A percentile compares a stretch with the other conserved stretches of the same genome.
phyloP scores from a whole-genome alignment of 495 filamentous ascomycete species.

The Xylaria longipes region DNA sequence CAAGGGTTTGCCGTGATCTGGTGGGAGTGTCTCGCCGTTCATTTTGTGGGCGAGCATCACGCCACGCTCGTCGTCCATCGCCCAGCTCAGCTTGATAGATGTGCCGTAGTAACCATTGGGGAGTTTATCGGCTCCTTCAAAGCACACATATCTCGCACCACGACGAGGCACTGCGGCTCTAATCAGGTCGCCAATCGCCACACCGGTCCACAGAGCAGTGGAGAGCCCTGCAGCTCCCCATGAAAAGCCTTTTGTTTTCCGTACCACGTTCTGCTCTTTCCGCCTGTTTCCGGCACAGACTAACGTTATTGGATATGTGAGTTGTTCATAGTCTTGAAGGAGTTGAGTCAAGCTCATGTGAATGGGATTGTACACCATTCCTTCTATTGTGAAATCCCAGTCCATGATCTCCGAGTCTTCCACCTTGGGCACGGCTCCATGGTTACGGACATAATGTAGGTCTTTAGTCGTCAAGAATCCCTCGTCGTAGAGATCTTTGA shows the following conservation, averaged over 20 bases:
- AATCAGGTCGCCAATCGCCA: slow-evolving; percentile 76
- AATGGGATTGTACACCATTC: slow-evolving; percentile 81
- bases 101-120: slow-evolving; percentile 94
- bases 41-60: slow-evolving; percentile 92
- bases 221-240: slow-evolving; percentile 93
- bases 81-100: slow-evolving; percentile 87
- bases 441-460: slow-evolving; percentile 95
- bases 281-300: slow-evolving; percentile 94
- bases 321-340: slow-evolving; percentile 76
- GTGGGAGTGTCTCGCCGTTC: slow-evolving; percentile 85
- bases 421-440: slow-evolving; percentile 85
- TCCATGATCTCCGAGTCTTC: slow-evolving; percentile 72
- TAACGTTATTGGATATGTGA: slow-evolving; percentile 86
- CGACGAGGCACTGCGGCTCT: slow-evolving; percentile 69
- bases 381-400: slow-evolving; percentile 89
- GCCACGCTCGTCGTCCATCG: slow-evolving; percentile 80
- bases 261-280: slow-evolving; percentile 92
- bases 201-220: slow-evolving; percentile 89
- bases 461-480: slow-evolving; percentile 92
- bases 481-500: slow-evolving; percentile 81
- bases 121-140: slow-evolving; percentile 90
- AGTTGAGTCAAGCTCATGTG: slow-evolving; percentile 76
- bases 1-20: slow-evolving; percentile 89
- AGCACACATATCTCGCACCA: slow-evolving; percentile 84
- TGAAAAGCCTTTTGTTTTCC: slow-evolving; percentile 95